A percentile compares a stretch with the other conserved stretches of the same genome.
Conservation (phyloP, 805 yeast species). For the Saccharomycopsis fermentans region DNA sequence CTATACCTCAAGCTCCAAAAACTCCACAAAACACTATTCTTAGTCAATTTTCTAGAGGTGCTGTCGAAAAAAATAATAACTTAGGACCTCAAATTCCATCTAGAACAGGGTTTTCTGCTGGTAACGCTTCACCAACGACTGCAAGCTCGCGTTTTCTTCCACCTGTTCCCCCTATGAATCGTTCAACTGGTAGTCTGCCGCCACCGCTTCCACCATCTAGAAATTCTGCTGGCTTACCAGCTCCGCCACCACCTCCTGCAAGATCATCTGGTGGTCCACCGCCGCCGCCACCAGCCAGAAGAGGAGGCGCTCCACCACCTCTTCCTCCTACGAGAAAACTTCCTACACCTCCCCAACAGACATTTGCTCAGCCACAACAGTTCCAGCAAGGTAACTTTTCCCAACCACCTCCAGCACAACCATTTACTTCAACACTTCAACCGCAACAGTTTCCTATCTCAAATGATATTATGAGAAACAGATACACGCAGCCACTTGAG, state of each 20-base stretch:
- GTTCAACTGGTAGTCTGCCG: not conserved
- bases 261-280: not conserved
- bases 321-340: conserved; percentile 17
- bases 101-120: not conserved
- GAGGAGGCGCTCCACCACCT: conserved; percentile 11
- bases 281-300: conserved; percentile 11
- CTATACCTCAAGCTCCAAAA: not conserved
- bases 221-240: conserved; percentile 1
- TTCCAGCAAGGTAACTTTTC: not conserved
- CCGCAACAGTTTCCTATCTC: not conserved
- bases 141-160: not conserved
- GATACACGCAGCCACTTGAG: not conserved
- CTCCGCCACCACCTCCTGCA: conserved; percentile 5
- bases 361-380: conserved; percentile 1
- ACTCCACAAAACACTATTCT: not conserved
- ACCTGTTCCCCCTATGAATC: not conserved
- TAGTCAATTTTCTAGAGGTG: not conserved
- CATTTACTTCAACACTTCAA: not conserved
- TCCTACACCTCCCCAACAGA: conserved; percentile 2
- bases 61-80: not conserved
- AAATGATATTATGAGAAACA: not conserved
- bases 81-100: not conserved
- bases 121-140: not conserved
- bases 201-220: conserved; percentile 3
- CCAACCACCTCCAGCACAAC: not conserved